A percentile compares a stretch with the other conserved stretches of the same genome.
These are phyloP conservation scores for Trebouxia gelatinosa DNA, from an alignment of 163 green algal genomes.

Conservation along the genomic window DNA sequence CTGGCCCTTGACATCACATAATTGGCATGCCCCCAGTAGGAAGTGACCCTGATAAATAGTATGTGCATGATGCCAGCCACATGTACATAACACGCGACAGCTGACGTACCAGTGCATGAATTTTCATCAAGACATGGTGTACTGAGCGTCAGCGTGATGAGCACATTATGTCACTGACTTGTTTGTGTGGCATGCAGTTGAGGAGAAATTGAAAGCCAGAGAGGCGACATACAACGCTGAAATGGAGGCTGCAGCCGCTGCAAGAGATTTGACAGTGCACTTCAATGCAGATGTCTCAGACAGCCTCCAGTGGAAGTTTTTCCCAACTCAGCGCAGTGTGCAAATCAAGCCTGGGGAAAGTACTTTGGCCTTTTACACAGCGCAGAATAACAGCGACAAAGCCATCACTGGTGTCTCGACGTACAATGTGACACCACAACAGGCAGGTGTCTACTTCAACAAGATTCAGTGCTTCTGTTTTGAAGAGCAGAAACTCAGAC, in stretches of 20 bases:
- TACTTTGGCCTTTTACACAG: slow-evolving; percentile 96
- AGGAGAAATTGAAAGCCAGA: slow-evolving; percentile 78
- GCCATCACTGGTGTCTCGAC: slow-evolving; percentile 91
- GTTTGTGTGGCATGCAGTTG: too few species aligned
- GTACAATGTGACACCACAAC: slow-evolving; percentile 93
- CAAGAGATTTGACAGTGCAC: slow-evolving; percentile 80
- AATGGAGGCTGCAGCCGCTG: slow-evolving; percentile 53
- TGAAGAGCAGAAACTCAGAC: slow-evolving; percentile 87
- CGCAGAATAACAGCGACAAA: slow-evolving; percentile 84
- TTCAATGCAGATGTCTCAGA: slow-evolving; percentile 94
- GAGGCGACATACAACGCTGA: slow-evolving; percentile 45
- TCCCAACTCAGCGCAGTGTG: slow-evolving; percentile 76
- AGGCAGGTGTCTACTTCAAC: slow-evolving; percentile 97
- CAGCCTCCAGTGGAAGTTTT: slow-evolving; percentile 92
- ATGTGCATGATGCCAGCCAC: too few species aligned
- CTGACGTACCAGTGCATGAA: too few species aligned
- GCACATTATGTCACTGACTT: too few species aligned
- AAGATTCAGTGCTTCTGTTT: slow-evolving; percentile 99
- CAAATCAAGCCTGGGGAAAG: slow-evolving; percentile 84
- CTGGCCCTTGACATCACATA: too few species aligned
- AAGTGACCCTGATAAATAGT: too few species aligned
- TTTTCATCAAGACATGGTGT: too few species aligned
- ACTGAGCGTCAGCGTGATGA: too few species aligned
- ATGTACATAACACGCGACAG: too few species aligned
- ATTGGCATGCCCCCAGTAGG: not conserved